Percentiles rank a stretch among this genome's conserved stretches.
Conservation (phyloP, 192 early-diverging fungal genomes). For the Coemansia sp. region DNA sequence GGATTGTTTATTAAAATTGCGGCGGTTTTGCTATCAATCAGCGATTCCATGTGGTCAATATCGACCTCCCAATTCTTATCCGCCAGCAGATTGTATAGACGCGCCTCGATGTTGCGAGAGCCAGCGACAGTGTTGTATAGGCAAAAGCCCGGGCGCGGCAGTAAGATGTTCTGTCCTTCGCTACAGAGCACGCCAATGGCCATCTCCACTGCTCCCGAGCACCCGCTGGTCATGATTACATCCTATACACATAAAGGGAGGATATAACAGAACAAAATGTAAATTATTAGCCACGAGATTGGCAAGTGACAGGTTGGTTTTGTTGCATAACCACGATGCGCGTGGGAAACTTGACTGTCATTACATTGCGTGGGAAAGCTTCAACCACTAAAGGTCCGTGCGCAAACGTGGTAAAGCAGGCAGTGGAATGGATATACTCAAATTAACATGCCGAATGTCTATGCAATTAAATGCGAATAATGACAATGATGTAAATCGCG, state of each 20-base stretch:
- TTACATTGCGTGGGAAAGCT: slow-evolving; percentile 9
- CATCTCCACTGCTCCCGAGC: slow-evolving; percentile 75
- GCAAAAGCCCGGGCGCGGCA: slow-evolving; percentile 84
- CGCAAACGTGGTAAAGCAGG: too few species aligned
- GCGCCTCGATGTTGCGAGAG: slow-evolving; percentile 72
- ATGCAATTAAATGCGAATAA: too few species aligned
- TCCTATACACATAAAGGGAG: slow-evolving; percentile 48
- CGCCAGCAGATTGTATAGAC: slow-evolving; percentile 79
- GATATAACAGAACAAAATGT: background rate
- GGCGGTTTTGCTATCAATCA: slow-evolving; percentile 79
- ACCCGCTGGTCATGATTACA: slow-evolving; percentile 79
- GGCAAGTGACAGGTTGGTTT: background rate
- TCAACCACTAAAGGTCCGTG: background rate
- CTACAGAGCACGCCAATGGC: slow-evolving; percentile 70
- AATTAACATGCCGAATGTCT: too few species aligned
- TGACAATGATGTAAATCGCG: too few species aligned
- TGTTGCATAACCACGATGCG: slow-evolving; percentile 2
- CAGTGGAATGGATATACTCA: too few species aligned
- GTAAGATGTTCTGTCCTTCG: slow-evolving; percentile 79
- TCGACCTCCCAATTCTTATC: slow-evolving; percentile 83
- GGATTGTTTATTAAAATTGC: slow-evolving; percentile 88
- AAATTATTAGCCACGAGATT: too few species aligned
- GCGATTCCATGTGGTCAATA: slow-evolving; percentile 71
- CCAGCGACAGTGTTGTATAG: slow-evolving; percentile 79
- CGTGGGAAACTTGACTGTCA: slow-evolving; percentile 6